Evolutionary conservation across 1,139 yeast species (phyloP).

Genomic region (Hyphopichia fennica): DNA sequence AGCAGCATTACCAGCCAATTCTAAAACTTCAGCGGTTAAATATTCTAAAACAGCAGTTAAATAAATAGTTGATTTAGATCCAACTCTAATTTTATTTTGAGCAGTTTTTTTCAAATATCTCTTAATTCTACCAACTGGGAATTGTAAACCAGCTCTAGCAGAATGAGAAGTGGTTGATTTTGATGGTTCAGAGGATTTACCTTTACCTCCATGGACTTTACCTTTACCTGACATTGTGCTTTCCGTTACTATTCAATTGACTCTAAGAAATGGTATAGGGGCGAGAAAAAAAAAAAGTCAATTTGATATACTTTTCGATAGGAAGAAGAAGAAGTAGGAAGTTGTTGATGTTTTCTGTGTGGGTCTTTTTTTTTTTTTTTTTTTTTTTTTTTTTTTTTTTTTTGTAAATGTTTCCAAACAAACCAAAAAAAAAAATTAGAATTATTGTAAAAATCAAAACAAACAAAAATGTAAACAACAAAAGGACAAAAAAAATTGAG

Average conservation of each 20-base stretch:
- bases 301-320: too few relatives aligned
- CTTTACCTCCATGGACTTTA: conserved; percentile 96
- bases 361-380: background rate
- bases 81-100: conserved; percentile 92
- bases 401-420: too few relatives aligned
- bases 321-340: background rate
- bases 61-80: conserved; percentile 96
- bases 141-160: conserved; percentile 95
- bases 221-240: conserved; percentile 76
- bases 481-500: too few relatives aligned
- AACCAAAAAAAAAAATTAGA: too few relatives aligned
- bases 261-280: too few relatives aligned
- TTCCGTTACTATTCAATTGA: background rate
- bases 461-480: too few relatives aligned
- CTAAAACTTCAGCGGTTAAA: conserved; percentile 96
- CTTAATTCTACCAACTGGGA: conserved; percentile 98
- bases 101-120: conserved; percentile 90
- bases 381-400: too few relatives aligned
- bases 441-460: too few relatives aligned
- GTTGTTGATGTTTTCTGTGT: background rate
- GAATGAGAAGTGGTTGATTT: conserved; percentile 82
- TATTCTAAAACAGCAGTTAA: conserved; percentile 96
- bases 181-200: conserved; percentile 75
- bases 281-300: too few relatives aligned
- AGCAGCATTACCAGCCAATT: conserved; percentile 98